Evolutionary conservation across 2,329 filamentous ascomycete genomes (phyloP), one percentile per base, ranked within the genome.

Genomic region (Botrytis pseudocinerea): DNA sequence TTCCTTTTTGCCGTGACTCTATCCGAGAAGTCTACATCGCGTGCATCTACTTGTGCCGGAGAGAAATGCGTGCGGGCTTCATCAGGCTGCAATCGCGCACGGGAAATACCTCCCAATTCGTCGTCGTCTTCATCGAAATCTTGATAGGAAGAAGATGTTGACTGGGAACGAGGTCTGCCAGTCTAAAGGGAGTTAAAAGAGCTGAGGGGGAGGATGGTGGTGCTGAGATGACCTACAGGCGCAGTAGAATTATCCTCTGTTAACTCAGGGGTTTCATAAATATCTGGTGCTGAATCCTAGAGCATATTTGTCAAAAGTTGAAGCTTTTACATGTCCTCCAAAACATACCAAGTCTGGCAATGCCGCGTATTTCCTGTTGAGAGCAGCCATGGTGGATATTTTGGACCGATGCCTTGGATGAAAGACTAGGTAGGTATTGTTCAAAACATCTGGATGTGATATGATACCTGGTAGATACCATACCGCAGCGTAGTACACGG

Each of bases 261-360:
- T 77, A 98, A 85, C 72, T 97, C 95, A 77, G 95, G 95, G 25
- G 96, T 98, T 83, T 98, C 95, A 85, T 98, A 98, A 79, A 97
- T 93, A 80, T 98, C 96, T 77, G 95, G 95, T 42, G 95, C 94
- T 71, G 92, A 92, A 83, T 98, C 95, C 93, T 97, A 69, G 32
- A 61, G 32, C 5, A 57, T 44, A 20, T 62, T 71, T 44, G 70
- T 59, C 71, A 64, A 66, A 69, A 60, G 42, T 57, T 32, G 46
- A 57, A 66, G n/a, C 46, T 42, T 51, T 38, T 16, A 42, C 46
- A 10, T 14, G 12, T 20, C 51, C 40, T 32, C 38, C 3, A 25
- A 72, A 54, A 54, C 82, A 74, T 84, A 95, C 93, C 82, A 96
- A 84, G 81, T 95, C 93, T 73, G 93, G 93, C 76, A 96, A 84